phyloP scores from a whole-genome alignment of 2,329 filamentous ascomycete species.

The Fusarium bactridioides region DNA sequence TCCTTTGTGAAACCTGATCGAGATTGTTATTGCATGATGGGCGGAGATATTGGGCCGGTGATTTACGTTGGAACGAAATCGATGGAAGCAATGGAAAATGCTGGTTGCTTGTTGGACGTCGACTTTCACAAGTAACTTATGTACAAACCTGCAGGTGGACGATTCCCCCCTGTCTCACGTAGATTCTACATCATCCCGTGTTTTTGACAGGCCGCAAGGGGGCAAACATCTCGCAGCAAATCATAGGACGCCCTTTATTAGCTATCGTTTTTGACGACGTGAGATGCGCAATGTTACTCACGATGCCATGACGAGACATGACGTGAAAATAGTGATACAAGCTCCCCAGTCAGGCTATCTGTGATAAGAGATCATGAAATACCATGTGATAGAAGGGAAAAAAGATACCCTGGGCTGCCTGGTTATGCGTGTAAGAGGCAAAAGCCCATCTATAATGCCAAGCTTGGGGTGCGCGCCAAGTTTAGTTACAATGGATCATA shows the following conservation, averaged over 20 bases:
- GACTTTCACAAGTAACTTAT: neutral
- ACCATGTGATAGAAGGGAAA: constrained; percentile 9
- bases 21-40: constrained; percentile 19
- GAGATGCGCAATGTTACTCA: neutral
- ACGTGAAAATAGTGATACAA: constrained; percentile 13
- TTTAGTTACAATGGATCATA: neutral
- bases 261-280: neutral
- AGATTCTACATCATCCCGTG: constrained; percentile 27
- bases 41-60: constrained; percentile 10
- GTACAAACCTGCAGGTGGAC: constrained; percentile 4
- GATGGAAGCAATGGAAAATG: neutral
- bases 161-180: constrained; percentile 27
- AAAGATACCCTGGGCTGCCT: neutral
- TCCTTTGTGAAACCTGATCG: constrained; percentile 29
- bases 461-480: constrained; percentile 10
- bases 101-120: neutral
- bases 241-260: neutral
- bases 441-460: constrained; percentile 12
- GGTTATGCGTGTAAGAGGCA: constrained; percentile 12
- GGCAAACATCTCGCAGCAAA: constrained; percentile 8
- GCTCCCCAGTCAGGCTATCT: neutral
- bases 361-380: constrained; percentile 5
- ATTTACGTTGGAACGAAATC: neutral
- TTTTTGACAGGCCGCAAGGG: constrained; percentile 32
- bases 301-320: constrained; percentile 28